Evolutionary conservation across 441 rosid genomes (phyloP), one percentile per base, ranked within the genome.

Genomic region (Bruguiera hainesii): DNA sequence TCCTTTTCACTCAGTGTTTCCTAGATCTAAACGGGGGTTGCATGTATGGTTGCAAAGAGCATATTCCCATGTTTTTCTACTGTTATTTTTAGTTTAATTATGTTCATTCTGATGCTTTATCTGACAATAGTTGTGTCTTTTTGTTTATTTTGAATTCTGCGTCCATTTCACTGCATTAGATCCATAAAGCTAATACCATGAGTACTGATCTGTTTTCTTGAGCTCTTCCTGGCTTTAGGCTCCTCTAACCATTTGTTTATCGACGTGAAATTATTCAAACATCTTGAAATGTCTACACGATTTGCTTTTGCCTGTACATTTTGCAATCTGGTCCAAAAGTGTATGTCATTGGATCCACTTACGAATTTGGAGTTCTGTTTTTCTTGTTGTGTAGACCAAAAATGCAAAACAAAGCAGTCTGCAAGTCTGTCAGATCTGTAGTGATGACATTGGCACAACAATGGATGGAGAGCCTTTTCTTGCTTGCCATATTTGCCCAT

Each of bases 401-500:
- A 69, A 56, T 39, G 57, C 9, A 23, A 75, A 71, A 53, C 79
- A 74, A 61, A 48, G 51, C 9, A 61, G 50, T 21, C 23, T 55
- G 51, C 76, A 73, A 67, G 67, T 75, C 15, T 78, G 84, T 64
- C 80, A 75, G 76, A 81, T 81, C 62, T 81, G 84, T 69, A 77
- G 82, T 28, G 82, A 81, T 59, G 73, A 60, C 30, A 67, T 78
- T 31, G 82, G 82, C 19, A 50, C 30, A 35, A 78, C 68, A 10
- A 61, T 29, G 19, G 76, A 71, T 42, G 82, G 84, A 28, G 79
- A 75, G 23, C 68, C 75, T 13, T 81, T 81, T 63, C 73, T 76
- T 50, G 84, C 82, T 65, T 81, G 84, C 62, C 71, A 78, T 30
- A 78, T 75, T n/a, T 81, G 84, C 55, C 70, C 80, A 13, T 81